A percentile compares a stretch with the other conserved stretches of the same genome.
Conservation (phyloP, 208 protist genomes). For the Acanthamoeba castellanii region DNA sequence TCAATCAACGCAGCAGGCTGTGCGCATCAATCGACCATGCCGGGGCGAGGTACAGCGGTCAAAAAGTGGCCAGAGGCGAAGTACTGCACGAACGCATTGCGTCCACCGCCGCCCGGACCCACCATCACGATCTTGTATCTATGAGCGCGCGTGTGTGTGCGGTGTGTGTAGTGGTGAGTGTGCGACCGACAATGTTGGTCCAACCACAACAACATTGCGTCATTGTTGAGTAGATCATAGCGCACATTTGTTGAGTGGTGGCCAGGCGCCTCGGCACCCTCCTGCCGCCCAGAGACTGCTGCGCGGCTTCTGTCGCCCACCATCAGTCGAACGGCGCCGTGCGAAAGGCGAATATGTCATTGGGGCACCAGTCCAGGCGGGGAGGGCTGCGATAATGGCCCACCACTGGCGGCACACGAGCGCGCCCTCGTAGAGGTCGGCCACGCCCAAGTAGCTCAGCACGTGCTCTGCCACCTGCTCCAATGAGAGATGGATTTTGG, state of each 20-base stretch:
- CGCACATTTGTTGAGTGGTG: too few species aligned
- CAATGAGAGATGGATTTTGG: not conserved
- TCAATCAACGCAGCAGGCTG: too few species aligned
- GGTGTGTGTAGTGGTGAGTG: not conserved
- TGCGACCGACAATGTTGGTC: not conserved
- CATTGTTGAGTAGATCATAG: too few species aligned
- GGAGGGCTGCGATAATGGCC: not conserved
- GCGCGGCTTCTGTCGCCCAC: too few species aligned
- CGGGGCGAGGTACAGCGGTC: not conserved
- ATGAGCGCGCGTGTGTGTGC: not conserved
- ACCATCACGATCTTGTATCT: slow-evolving; percentile 32
- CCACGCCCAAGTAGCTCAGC: not conserved
- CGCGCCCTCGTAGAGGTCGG: not conserved
- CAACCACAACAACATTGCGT: not conserved
- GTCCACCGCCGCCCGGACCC: not conserved
- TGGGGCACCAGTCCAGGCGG: not conserved
- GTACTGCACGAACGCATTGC: not conserved
- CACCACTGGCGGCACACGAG: not conserved
- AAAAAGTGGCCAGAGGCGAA: not conserved
- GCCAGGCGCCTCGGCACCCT: too few species aligned
- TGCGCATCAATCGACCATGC: too few species aligned
- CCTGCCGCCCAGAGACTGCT: too few species aligned
- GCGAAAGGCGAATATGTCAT: not conserved
- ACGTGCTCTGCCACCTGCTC: not conserved
- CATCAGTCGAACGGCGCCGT: too few species aligned